Evolutionary conservation across 2,329 filamentous ascomycete species (phyloP), one percentile per base, ranked within the genome.

Genomic region (Tothia fuscella): DNA sequence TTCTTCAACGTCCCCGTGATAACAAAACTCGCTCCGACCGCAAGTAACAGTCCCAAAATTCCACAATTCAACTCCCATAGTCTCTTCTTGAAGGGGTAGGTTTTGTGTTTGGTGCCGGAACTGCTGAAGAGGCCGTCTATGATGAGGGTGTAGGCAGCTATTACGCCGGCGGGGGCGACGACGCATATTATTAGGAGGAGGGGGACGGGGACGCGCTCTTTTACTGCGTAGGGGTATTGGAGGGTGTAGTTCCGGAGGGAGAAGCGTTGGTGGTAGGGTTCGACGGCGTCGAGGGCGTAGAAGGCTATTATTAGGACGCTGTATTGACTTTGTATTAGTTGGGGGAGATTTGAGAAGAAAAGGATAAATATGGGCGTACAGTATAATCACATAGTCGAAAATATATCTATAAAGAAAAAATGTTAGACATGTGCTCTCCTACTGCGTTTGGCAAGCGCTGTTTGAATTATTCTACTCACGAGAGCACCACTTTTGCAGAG

Each of bases 1-100:
- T 71, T 76, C 55, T 77, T 77, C 50, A 77, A 51, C 3, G 65
- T 67, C 28, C 56, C 68, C 4, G 72, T 76, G 37, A 76, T 71
- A 17, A 72, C 65, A 51, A 76, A 76, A 0, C 70, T 66, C n/a
- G 68, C 56, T 12, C 62, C 68, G 43, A 73, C 67, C 24, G 70
- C 66, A 30, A 76, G 54, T 13, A 71, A 52, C 43, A 77, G 55
- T n/a, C 73, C 73, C 20, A 77, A 53, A 9, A 76, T 64, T 2
- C 73, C 73, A 49, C 72, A 76, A 50, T 77, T 77, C 50, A 76
- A 58, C 54, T 77, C 72, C 73, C 73, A 77, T n/a, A 76, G 52
- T 16, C 72, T 62, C 48, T 75, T 70, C 50, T 70, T 70, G 49
- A 71, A 64, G 29, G 66, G 60, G 50, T 74, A 73, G 40, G 62